phyloP scores from a whole-genome alignment of 1,139 yeast species.

The Sugiyamaella xylanicola region DNA sequence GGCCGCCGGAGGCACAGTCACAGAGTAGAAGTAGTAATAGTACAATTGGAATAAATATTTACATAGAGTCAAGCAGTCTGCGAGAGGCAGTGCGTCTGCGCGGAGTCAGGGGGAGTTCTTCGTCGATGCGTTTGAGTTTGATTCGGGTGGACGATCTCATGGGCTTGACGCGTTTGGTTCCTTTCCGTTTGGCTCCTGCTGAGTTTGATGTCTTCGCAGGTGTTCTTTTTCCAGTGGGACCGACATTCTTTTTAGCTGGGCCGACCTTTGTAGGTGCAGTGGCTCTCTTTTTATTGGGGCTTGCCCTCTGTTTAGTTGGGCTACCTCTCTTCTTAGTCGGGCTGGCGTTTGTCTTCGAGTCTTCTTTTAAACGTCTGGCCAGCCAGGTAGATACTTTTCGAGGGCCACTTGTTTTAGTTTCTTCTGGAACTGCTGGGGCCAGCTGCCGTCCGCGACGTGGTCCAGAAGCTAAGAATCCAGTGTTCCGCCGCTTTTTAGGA shows the following conservation, averaged over 20 bases:
- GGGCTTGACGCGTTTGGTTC: not conserved
- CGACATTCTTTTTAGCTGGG: not conserved
- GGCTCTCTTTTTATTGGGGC: not conserved
- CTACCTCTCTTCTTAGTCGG: no score
- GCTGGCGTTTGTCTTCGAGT: no score
- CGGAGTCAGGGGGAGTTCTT: constrained; percentile 10
- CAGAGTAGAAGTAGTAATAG: not conserved
- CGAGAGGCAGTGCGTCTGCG: constrained; percentile 27
- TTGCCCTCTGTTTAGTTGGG: not conserved
- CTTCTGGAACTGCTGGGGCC: constrained; percentile 27
- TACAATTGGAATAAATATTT: constrained; percentile 11
- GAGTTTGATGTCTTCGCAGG: not conserved
- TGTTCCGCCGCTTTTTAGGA: not conserved
- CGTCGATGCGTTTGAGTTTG: constrained; percentile 9
- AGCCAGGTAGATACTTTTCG: constrained; percentile 31
- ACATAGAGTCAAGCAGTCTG: constrained; percentile 25
- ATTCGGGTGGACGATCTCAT: constrained; percentile 12
- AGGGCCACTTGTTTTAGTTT: constrained; percentile 19
- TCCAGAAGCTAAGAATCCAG: not conserved
- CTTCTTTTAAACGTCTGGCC: constrained; percentile 21
- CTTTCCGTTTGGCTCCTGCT: constrained; percentile 7
- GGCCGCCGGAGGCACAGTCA: not conserved
- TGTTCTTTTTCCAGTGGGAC: constrained; percentile 5
- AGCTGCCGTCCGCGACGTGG: constrained; percentile 15
- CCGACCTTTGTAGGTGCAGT: no score